These are phyloP conservation scores for Laburnicola sp. DNA, from an alignment of 2,329 filamentous ascomycete species.

Conservation along the genomic window DNA sequence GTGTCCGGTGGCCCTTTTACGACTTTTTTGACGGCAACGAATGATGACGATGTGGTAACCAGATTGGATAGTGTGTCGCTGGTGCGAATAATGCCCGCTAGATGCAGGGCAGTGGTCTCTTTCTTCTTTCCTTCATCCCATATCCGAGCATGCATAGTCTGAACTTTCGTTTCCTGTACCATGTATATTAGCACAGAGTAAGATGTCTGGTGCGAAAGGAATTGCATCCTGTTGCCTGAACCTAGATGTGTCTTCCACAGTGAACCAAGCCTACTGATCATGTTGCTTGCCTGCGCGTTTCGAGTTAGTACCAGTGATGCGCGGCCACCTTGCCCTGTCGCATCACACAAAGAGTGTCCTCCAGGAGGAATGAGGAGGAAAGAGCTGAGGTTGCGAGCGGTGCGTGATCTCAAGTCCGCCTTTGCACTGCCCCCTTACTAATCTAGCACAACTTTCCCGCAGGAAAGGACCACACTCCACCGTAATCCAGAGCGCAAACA, in stretches of 20 bases:
- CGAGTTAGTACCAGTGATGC: background rate
- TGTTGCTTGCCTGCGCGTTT: background rate
- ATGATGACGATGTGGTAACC: slow-evolving; percentile 8
- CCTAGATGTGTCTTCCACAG: background rate
- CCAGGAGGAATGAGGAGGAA: slow-evolving; percentile 2
- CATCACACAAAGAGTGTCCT: background rate
- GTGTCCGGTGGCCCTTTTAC: slow-evolving; percentile 26
- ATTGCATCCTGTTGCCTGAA: background rate
- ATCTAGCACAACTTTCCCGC: slow-evolving; percentile 16
- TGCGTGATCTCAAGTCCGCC: background rate
- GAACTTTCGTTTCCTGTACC: slow-evolving; percentile 13
- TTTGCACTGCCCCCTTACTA: slow-evolving; percentile 35
- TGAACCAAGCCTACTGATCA: background rate
- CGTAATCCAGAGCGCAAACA: too few species aligned
- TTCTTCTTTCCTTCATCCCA: slow-evolving; percentile 3
- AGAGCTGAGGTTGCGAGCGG: slow-evolving; percentile 10
- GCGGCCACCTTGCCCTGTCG: slow-evolving; percentile 25
- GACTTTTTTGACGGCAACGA: slow-evolving; percentile 12
- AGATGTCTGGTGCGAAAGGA: background rate
- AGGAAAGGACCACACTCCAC: too few species aligned
- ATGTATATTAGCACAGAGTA: slow-evolving; percentile 19
- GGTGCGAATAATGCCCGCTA: slow-evolving; percentile 13
- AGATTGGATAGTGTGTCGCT: slow-evolving; percentile 12
- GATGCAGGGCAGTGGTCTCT: slow-evolving; percentile 13
- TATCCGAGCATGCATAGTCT: slow-evolving; percentile 7